Percentiles rank a stretch among this genome's conserved stretches.
phyloP scores from a whole-genome alignment of 1,139 yeast genomes.

The Protomyces inundatus region DNA sequence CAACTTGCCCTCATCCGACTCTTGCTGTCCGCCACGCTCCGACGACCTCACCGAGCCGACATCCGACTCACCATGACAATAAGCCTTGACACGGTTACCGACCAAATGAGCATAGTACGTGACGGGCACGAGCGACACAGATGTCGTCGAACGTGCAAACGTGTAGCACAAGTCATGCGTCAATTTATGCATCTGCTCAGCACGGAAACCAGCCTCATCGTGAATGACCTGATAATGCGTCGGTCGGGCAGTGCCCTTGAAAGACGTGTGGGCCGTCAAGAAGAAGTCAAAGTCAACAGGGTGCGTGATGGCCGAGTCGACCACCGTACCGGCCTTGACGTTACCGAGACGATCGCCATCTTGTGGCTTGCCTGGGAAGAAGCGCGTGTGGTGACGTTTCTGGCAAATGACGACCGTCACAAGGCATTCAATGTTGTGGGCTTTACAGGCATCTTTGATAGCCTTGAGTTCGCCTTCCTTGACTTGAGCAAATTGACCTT shows the following conservation, averaged over 20 bases:
- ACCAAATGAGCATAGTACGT: constrained; percentile 36
- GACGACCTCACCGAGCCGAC: not conserved
- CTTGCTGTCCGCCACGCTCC: not conserved
- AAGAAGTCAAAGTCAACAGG: constrained; percentile 37
- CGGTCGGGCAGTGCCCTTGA: constrained; percentile 40
- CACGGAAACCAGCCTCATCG: constrained; percentile 36
- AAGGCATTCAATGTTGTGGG: constrained; percentile 35
- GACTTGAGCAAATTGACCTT: constrained; percentile 37
- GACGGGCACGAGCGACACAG: constrained; percentile 39
- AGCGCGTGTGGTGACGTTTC: constrained; percentile 37
- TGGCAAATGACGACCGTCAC: constrained; percentile 36
- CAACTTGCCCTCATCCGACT: not conserved
- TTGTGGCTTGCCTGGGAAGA: constrained; percentile 35
- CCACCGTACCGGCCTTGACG: constrained; percentile 36
- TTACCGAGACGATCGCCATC: constrained; percentile 35
- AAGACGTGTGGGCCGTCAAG: constrained; percentile 37
- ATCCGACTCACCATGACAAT: constrained; percentile 22
- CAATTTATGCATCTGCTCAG: constrained; percentile 36
- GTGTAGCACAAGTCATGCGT: constrained; percentile 37
- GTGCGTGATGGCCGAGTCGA: constrained; percentile 38
- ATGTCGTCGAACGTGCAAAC: constrained; percentile 38
- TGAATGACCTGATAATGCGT: constrained; percentile 38
- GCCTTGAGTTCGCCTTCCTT: constrained; percentile 36
- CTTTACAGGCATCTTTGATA: constrained; percentile 34
- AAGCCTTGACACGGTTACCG: constrained; percentile 38